Evolutionary conservation across 2,329 filamentous ascomycete species (phyloP).

Genomic region (Coniosporium tulheliwenetii): DNA sequence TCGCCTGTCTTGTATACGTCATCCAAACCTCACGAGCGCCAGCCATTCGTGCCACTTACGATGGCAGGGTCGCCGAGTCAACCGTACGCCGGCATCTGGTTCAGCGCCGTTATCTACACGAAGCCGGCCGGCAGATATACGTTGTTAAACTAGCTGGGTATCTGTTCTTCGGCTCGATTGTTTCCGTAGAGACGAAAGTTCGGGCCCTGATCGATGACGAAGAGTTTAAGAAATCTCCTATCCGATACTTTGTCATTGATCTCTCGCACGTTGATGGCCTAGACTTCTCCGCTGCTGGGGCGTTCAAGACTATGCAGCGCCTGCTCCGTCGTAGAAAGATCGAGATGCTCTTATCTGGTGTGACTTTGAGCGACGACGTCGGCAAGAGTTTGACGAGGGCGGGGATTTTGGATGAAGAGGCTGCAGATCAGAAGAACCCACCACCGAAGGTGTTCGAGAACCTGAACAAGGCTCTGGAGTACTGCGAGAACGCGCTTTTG

Average conservation of each 20-base stretch:
- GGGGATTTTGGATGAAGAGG: conserved; percentile 59
- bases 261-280: conserved; percentile 79
- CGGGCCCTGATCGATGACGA: conserved; percentile 70
- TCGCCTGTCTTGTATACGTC: conserved; percentile 83
- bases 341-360: conserved; percentile 66
- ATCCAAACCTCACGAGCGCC: conserved; percentile 83
- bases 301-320: conserved; percentile 82
- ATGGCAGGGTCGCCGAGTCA: conserved; percentile 75
- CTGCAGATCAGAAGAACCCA: conserved; percentile 42
- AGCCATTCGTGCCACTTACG: conserved; percentile 79
- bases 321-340: conserved; percentile 65
- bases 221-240: conserved; percentile 59
- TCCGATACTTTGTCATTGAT: conserved; percentile 81
- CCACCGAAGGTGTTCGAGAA: conserved; percentile 59
- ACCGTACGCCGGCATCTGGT: conserved; percentile 84
- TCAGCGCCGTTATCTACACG: conserved; percentile 71
- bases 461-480: conserved; percentile 84
- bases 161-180: conserved; percentile 97
- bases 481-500: conserved; percentile 86
- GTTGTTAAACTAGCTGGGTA: conserved; percentile 87
- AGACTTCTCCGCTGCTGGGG: conserved; percentile 92
- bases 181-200: conserved; percentile 83
- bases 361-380: conserved; percentile 60
- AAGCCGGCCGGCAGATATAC: conserved; percentile 76
- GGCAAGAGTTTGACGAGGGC: conserved; percentile 70